Evolutionary conservation across 352 stramenopile species (phyloP).

Genomic region (Pythium phragmitis): DNA sequence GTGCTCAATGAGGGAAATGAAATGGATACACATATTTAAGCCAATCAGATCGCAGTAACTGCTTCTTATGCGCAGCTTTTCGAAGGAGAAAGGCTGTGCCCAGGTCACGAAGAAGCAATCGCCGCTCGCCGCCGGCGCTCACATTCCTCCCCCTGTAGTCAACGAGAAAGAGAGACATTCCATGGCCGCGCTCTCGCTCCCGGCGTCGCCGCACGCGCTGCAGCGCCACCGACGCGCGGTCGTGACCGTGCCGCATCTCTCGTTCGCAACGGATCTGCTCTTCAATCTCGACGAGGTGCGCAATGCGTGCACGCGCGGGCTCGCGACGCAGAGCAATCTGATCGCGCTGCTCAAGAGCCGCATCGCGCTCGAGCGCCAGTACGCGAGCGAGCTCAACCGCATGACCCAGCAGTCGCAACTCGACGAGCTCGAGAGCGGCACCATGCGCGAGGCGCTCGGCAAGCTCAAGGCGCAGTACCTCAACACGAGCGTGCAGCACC

Average conservation of each 20-base stretch:
- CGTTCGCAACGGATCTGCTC: slow-evolving; percentile 75
- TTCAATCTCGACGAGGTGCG: slow-evolving; percentile 77
- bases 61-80: slow-evolving; percentile 26
- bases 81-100: not conserved
- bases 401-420: slow-evolving; percentile 62
- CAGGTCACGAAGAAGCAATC: slow-evolving; percentile 1
- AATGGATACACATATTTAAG: slow-evolving; percentile 14
- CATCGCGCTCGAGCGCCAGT: slow-evolving; percentile 68
- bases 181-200: slow-evolving; percentile 4
- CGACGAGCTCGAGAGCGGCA: slow-evolving; percentile 54
- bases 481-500: slow-evolving; percentile 83
- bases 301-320: slow-evolving; percentile 37
- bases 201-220: slow-evolving; percentile 5
- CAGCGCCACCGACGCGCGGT: slow-evolving; percentile 8
- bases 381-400: slow-evolving; percentile 61
- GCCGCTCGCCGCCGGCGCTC: too few species aligned
- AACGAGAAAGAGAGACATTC: not conserved
- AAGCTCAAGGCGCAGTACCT: slow-evolving; percentile 72
- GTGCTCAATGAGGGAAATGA: slow-evolving; percentile 8
- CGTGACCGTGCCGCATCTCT: slow-evolving; percentile 38
- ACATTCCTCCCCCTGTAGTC: not conserved
- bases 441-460: slow-evolving; percentile 53
- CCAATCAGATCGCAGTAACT: slow-evolving; percentile 21
- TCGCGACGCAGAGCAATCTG: slow-evolving; percentile 57
- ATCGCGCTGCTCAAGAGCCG: slow-evolving; percentile 69